Conservation (phyloP, 129 eudicot genomes). For the Arctium lappa region DNA sequence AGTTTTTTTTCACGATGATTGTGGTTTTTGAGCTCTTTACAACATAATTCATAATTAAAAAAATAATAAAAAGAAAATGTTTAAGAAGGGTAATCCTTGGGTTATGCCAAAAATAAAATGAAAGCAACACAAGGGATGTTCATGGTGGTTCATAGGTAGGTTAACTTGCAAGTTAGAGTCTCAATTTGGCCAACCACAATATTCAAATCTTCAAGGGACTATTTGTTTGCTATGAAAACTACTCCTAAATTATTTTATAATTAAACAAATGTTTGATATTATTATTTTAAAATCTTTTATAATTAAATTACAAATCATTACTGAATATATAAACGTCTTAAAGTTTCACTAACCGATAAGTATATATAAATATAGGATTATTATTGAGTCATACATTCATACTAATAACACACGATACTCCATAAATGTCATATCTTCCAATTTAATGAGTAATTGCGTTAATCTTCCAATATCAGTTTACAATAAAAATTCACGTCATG, state of each 20-base stretch:
- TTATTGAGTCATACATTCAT: neutral
- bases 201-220: slow-evolving; percentile 21
- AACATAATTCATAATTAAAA: too few species aligned
- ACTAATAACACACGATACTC: neutral
- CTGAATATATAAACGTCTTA: neutral
- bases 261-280: neutral
- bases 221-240: slow-evolving; percentile 26
- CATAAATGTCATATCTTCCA: neutral
- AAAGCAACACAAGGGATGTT: slow-evolving; percentile 32
- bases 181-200: slow-evolving; percentile 20
- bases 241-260: slow-evolving; percentile 1
- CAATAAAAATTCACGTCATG: too few species aligned
- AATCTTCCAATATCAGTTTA: too few species aligned
- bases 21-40: neutral
- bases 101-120: slow-evolving; percentile 22
- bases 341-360: neutral
- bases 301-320: too few species aligned
- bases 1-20: neutral
- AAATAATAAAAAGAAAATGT: too few species aligned
- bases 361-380: neutral
- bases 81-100: neutral
- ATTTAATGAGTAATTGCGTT: neutral
- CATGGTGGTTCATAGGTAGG: slow-evolving; percentile 28
- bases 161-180: slow-evolving; percentile 39
- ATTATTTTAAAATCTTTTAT: neutral